A percentile compares a stretch with the other conserved stretches of the same genome.
These are phyloP conservation scores for Aspergillus carbonarius DNA, from an alignment of 2,329 filamentous ascomycete genomes.

Conservation along the genomic window DNA sequence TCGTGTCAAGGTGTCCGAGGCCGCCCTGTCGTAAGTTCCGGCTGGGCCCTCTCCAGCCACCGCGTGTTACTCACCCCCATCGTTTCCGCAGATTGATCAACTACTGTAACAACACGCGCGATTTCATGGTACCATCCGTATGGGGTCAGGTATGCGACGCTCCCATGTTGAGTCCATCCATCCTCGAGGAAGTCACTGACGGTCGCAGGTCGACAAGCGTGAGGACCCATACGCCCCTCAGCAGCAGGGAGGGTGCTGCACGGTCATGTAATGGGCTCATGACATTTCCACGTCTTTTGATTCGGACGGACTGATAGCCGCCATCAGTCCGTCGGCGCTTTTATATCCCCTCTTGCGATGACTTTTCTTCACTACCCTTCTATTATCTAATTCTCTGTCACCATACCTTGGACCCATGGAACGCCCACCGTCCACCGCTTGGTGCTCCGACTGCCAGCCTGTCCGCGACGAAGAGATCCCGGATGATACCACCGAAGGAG, in stretches of 20 bases:
- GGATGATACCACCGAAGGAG: constrained; percentile 8
- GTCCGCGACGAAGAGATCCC: constrained; percentile 2
- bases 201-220: constrained; percentile 73
- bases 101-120: constrained; percentile 96
- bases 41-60: constrained; percentile 10
- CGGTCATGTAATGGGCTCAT: constrained; percentile 72
- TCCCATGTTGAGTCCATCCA: neutral
- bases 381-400: constrained; percentile 21
- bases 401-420: constrained; percentile 15
- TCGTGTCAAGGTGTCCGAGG: constrained; percentile 92
- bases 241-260: constrained; percentile 88
- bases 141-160: constrained; percentile 70
- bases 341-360: constrained; percentile 22
- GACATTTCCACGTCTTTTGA: constrained; percentile 23
- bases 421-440: constrained; percentile 2
- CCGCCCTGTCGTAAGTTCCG: constrained; percentile 71
- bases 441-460: constrained; percentile 4
- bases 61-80: neutral
- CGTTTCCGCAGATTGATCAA: constrained; percentile 74
- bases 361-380: constrained; percentile 19
- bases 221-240: constrained; percentile 98
- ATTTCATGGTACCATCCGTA: constrained; percentile 98
- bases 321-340: constrained; percentile 21
- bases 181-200: constrained; percentile 7
- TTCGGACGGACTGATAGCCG: constrained; percentile 24